These are phyloP conservation scores for Coemansia sp. DNA, from an alignment of 371 early-diverging fungal genomes.

Conservation along the genomic window DNA sequence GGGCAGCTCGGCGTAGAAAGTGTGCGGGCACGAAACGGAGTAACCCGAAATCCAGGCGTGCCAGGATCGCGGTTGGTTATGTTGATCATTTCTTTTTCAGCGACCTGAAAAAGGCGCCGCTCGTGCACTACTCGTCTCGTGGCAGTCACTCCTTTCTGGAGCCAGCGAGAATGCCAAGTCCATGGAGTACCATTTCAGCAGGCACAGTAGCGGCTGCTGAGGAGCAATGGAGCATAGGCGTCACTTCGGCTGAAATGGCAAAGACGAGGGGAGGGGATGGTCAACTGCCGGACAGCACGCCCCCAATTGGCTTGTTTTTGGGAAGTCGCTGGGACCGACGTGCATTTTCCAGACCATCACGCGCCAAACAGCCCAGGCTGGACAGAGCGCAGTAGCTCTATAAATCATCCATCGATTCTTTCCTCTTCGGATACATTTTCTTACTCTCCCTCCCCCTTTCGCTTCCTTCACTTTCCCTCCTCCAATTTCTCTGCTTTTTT, in stretches of 20 bases:
- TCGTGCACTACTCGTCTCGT: no score
- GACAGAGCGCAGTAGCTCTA: not conserved
- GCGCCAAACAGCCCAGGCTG: conserved; percentile 1
- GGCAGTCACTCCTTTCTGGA: not conserved
- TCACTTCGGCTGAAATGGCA: no score
- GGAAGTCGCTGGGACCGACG: not conserved
- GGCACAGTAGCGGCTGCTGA: no score
- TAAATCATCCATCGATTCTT: not conserved
- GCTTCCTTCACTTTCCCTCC: conserved; percentile 2
- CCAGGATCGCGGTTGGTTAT: conserved; percentile 6
- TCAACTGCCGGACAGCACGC: not conserved
- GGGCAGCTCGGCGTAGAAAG: no score
- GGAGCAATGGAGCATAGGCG: no score
- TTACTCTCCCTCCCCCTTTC: not conserved
- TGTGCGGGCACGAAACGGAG: not conserved
- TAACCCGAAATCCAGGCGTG: no score
- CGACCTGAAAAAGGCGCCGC: no score
- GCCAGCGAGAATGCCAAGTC: no score
- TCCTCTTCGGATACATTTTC: not conserved
- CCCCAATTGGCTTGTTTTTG: not conserved
- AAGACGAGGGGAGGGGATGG: not conserved
- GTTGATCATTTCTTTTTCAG: no score
- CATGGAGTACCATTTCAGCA: no score
- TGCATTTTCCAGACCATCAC: conserved; percentile 13
- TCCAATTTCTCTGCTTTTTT: conserved; percentile 1